phyloP scores from a whole-genome alignment of 192 early-diverging fungal species.

The Backusella westeae region DNA sequence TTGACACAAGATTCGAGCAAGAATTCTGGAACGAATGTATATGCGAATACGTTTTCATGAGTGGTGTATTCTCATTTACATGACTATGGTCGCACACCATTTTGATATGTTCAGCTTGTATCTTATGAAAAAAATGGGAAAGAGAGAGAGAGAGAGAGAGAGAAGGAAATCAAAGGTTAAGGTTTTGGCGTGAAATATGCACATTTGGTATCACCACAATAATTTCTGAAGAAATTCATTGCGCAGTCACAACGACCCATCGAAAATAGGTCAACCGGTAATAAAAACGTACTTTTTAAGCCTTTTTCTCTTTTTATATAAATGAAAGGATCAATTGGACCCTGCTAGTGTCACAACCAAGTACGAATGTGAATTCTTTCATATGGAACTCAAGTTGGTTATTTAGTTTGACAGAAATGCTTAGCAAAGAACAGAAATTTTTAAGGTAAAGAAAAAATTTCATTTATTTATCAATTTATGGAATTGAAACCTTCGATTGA shows the following conservation, averaged over 20 bases:
- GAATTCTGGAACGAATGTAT: background rate
- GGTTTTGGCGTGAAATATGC: background rate
- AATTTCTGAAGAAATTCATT: background rate
- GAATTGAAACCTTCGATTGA: too few relatives aligned
- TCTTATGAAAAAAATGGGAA: background rate
- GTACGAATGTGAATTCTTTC: background rate
- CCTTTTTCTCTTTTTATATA: background rate
- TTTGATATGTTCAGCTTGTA: background rate
- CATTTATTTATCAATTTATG: background rate
- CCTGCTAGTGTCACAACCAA: background rate
- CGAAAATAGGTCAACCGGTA: background rate
- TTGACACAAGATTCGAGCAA: conserved; percentile 23
- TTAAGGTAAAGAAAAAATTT: background rate
- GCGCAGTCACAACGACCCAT: background rate
- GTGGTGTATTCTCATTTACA: background rate
- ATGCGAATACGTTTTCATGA: background rate
- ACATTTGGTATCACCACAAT: background rate
- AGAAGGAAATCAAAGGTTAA: background rate
- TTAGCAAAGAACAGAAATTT: background rate
- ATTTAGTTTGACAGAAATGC: background rate
- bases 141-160: background rate
- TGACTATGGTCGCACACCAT: background rate
- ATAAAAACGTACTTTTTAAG: background rate
- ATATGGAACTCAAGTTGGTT: background rate
- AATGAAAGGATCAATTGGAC: background rate